Conservation (phyloP, 106 monocot species). For the Dendrobium chrysotoxum region DNA sequence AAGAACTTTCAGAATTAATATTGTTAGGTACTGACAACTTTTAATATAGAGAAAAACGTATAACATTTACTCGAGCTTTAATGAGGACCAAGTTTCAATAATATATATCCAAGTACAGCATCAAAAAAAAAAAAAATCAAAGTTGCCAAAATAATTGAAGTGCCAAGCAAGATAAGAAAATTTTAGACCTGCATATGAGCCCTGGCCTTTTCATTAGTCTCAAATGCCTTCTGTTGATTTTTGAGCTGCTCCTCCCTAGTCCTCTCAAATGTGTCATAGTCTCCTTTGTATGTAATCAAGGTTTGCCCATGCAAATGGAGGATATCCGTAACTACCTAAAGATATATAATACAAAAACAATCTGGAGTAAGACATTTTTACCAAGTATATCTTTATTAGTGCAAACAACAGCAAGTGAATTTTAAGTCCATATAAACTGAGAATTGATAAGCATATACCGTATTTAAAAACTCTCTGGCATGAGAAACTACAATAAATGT, state of each 20-base stretch:
- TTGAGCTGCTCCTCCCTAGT: conserved; percentile 75
- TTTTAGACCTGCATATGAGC: conserved; percentile 83
- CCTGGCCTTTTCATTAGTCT: conserved; percentile 86
- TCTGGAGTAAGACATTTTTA: neutral
- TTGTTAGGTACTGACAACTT: neutral
- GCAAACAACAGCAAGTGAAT: neutral
- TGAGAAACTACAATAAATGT: conserved; percentile 99
- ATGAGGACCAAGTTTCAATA: neutral
- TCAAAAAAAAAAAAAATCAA: neutral
- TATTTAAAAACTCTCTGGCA: conserved; percentile 95
- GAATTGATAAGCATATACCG: conserved; percentile 31
- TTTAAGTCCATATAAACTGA: neutral
- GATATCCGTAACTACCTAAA: conserved; percentile 94
- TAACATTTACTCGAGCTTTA: neutral
- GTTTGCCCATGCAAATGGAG: conserved; percentile 79
- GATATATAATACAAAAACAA: neutral
- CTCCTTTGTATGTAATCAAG: conserved; percentile 81
- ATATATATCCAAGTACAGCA: neutral
- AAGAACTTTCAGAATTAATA: no score
- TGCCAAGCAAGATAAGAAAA: neutral
- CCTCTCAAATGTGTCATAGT: conserved; percentile 97
- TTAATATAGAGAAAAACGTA: neutral
- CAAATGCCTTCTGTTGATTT: conserved; percentile 92
- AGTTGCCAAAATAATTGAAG: no score
- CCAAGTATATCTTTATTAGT: neutral